A percentile compares a stretch with the other conserved stretches of the same genome.
Evolutionary conservation across 2,329 filamentous ascomycete genomes (phyloP).

Genomic region (Botrytis squamosa): DNA sequence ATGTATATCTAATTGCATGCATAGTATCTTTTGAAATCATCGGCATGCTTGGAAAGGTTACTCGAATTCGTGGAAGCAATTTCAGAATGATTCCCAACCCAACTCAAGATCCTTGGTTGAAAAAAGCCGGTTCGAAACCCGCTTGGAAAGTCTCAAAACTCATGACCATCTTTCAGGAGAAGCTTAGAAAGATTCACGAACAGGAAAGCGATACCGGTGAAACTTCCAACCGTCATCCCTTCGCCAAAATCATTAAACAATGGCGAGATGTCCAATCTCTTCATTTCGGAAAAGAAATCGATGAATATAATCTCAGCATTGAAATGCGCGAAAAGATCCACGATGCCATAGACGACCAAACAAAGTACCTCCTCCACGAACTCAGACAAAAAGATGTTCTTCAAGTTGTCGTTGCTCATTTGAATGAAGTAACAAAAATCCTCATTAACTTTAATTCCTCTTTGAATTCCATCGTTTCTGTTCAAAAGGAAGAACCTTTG

Average conservation of each 20-base stretch:
- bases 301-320: constrained; percentile 29
- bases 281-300: background rate
- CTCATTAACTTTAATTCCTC: constrained; percentile 39
- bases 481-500: constrained; percentile 51
- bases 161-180: constrained; percentile 36
- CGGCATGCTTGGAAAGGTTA: constrained; percentile 54
- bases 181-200: too few relatives aligned
- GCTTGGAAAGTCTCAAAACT: constrained; percentile 35
- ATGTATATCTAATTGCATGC: constrained; percentile 29
- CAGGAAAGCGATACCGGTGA: constrained; percentile 1
- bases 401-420: constrained; percentile 33
- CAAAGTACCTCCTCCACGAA: constrained; percentile 29
- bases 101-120: constrained; percentile 55
- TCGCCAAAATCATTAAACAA: constrained; percentile 24
- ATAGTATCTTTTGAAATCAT: constrained; percentile 57
- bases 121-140: constrained; percentile 32
- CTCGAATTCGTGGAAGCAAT: constrained; percentile 50
- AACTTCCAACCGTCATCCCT: background rate
- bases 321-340: constrained; percentile 35
- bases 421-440: constrained; percentile 42
- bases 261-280: constrained; percentile 30
- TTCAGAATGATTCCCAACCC: constrained; percentile 59
- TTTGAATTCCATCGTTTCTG: constrained; percentile 41
- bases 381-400: constrained; percentile 31
- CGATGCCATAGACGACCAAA: constrained; percentile 32